phyloP scores from a whole-genome alignment of 2,329 filamentous ascomycete species.

The Cadophora gregata region DNA sequence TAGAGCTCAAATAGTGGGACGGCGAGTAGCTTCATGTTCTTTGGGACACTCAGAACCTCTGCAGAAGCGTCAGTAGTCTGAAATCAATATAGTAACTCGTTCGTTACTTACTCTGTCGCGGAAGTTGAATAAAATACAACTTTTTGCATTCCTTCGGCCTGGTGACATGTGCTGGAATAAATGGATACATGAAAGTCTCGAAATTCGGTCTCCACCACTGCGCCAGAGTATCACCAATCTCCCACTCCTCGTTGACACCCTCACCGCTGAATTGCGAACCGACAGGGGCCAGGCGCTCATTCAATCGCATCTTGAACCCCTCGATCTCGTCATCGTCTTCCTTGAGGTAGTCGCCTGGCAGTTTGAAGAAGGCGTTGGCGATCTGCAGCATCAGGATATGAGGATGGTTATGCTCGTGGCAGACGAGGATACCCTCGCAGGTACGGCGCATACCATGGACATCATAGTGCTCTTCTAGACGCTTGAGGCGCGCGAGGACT shows the following conservation, averaged over 20 bases:
- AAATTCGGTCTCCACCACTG: constrained; percentile 99
- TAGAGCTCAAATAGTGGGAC: constrained; percentile 98
- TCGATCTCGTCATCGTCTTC: constrained; percentile 89
- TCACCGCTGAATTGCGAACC: constrained; percentile 81
- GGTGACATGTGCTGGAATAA: constrained; percentile 94
- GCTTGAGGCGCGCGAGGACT: constrained; percentile 88
- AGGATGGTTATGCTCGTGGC: constrained; percentile 98
- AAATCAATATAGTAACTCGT: not conserved
- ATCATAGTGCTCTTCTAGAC: constrained; percentile 93
- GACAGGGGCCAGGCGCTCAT: constrained; percentile 93
- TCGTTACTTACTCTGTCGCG: constrained; percentile 76
- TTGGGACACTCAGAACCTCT: constrained; percentile 96
- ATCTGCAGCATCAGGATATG: constrained; percentile 99
- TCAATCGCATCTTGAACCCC: constrained; percentile 92
- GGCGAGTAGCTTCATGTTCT: constrained; percentile 99
- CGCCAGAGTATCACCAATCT: constrained; percentile 91
- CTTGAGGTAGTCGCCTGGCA: constrained; percentile 93
- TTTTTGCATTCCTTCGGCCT: constrained; percentile 99
- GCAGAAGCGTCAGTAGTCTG: constrained; percentile 31
- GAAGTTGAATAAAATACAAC: constrained; percentile 94
- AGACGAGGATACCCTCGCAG: constrained; percentile 95
- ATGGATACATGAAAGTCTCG: constrained; percentile 99
- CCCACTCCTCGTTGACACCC: constrained; percentile 91
- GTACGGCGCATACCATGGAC: constrained; percentile 95
- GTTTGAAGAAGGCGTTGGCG: constrained; percentile 98